Conservation (phyloP, 2,329 filamentous ascomycete species). For the Diaporthe sp. region DNA sequence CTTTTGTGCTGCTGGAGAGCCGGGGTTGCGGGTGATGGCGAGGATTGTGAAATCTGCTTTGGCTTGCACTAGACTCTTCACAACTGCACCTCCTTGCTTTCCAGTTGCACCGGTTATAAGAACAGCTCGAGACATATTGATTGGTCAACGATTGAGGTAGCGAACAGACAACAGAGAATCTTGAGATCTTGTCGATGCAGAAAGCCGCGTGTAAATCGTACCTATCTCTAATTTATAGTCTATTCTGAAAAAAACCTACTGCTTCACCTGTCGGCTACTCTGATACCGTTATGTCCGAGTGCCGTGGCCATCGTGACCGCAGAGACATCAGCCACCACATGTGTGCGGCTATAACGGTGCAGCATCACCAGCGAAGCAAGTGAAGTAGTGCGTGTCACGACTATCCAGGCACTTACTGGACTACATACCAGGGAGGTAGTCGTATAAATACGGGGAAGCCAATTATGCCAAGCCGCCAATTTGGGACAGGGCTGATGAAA, state of each 20-base stretch:
- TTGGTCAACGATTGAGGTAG: background rate
- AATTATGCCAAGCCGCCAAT: background rate
- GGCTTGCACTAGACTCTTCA: slow-evolving; percentile 45
- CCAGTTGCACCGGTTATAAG: slow-evolving; percentile 47
- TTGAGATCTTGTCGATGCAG: background rate
- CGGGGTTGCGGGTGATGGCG: slow-evolving; percentile 68
- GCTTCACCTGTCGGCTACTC: background rate
- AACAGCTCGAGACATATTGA: slow-evolving; percentile 34
- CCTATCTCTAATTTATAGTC: background rate
- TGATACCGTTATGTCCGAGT: background rate
- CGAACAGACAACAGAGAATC: background rate
- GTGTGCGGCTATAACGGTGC: background rate
- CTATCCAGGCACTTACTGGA: background rate
- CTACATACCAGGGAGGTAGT: background rate
- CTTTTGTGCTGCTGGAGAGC: slow-evolving; percentile 54
- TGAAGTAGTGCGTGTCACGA: background rate
- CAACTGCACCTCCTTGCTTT: slow-evolving; percentile 47
- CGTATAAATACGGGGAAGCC: slow-evolving; percentile 3
- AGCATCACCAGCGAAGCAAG: background rate
- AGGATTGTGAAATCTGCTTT: slow-evolving; percentile 60
- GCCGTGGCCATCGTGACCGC: background rate
- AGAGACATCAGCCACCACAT: background rate
- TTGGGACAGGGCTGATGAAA: background rate
- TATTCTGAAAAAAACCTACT: background rate
- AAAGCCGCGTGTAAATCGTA: background rate